Base-by-base conservation (phyloP, 257 asterid species). In the Verbena officinalis region DNA sequence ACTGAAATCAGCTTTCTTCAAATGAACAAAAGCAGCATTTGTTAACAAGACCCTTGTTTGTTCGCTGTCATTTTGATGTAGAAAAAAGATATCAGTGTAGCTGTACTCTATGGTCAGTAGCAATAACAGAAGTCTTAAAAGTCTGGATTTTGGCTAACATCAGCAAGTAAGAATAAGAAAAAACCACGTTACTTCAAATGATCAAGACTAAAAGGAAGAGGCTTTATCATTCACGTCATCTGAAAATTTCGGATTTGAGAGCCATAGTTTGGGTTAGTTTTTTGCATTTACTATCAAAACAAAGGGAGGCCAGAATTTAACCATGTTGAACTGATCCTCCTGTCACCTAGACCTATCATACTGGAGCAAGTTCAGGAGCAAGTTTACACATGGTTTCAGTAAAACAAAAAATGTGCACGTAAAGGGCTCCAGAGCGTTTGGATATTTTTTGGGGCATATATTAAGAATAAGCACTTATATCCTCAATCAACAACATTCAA, bases 11-110 rank as follows among this genome's bases (percentile, higher is more conserved):
- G 67, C 75, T 65, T 77, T 75, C 71, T 75, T 86, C 81, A 90
- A 76, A 75, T 83, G 85, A 64, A 87, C 80, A 85, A 78, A 90
- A 46, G 96, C 88, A 24, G 96, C 95, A 76, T 84, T 87, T 43
- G 88, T 82, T 40, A 90, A 73, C 82, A 83, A 72, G 64, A 70
- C 92, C 73, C 86, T 84, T 17, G 95, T 85, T 69, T 76, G 96
- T 68, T 83, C 89, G 23, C 92, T 90, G 84, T 27, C 57, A 73
- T 65, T 64, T 68, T 44, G 8, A 72, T 36, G 7, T 27, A 45
- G 44, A 59, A 56, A 22, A 68, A 56, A 31, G 43, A 38, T 13
- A 63, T 75, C 60, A 79, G 65, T 6, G 8, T 9, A 48, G 16
- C 52, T 10, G n/a, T 53, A 46, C 40, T 13, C 55, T 3, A 43